Evolutionary conservation across 495 filamentous ascomycete genomes (phyloP), one percentile per base, ranked within the genome.

Genomic region (Parathielavia hyrcaniae): DNA sequence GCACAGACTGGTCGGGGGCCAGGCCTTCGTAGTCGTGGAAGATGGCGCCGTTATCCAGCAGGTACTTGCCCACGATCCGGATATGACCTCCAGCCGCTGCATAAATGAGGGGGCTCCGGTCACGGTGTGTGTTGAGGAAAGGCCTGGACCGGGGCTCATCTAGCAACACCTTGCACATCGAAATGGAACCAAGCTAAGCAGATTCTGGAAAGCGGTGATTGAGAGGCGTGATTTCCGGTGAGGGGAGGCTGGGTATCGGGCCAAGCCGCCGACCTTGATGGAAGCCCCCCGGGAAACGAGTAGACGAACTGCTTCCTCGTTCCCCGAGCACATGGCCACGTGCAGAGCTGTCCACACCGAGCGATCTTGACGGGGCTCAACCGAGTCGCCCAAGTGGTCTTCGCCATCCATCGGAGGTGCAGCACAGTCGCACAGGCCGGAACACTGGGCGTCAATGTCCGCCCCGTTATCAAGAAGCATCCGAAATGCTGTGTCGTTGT

Each of bases 321-420:
- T 32, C 11, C 26, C 26, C 4, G 36, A 44, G 26, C 47, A 58
- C n/a, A 58, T 58, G 14, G 55, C 55, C 12, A 58, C n/a, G 17
- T 58, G 55, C 3, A 51, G 12, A 5, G 55, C 17, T 11, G 23
- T 58, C 55, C 55, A 51, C 1, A 45, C 30, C 11, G 55, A 44
- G 14, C 47, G 55, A 2, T 2, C 0, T 0, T 39, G 26, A 32
- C 14, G 16, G 11, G 46, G 46, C 1, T 6, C n/a, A 14, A 50
- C 38, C 0, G 55, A 44, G 4, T 36, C 47, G 5, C 44, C 17
- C 1, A 12, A 14, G 8, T 22, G 17, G n/a, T 43, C 23, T 36
- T 22, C 16, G 23, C 30, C 39, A 9, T 1, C 5, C 1, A 50
- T 38, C 3, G 12, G 0, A 2, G 23, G 38, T 1, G 12, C 23